Evolutionary conservation across 129 eudicot species (phyloP), one percentile per base, ranked within the genome.

Genomic region (Tagetes erecta): DNA sequence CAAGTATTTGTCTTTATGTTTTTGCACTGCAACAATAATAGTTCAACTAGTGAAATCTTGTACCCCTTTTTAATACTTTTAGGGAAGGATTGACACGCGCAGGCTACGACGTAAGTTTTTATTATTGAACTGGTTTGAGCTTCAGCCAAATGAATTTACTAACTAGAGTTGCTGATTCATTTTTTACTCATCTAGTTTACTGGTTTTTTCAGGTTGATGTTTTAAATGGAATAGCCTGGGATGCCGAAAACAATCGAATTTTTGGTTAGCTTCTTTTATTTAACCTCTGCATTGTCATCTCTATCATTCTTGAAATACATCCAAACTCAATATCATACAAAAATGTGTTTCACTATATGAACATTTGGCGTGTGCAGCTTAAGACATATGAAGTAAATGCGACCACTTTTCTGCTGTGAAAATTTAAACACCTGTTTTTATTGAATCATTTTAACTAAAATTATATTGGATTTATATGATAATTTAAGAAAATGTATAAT

Each of bases 161-260:
- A 14, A 38, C 1, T 8, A 70, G 36, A 20, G 14, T 36, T 57
- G 56, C 50, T 49, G 11, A 45, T 46, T 67, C 12, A 59, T 33
- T 3, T 63, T 8, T 56, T 49, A 13, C 47, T 64, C 56, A 2
- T 64, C 68, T 27, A 20, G 30, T 63, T 49, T n/a, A 64, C 72
- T 45, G 40, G 3, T 9, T 27, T 55, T 62, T 27, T 57, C 41
- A 70, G 69, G 20, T 89, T 78, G 94, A 92, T 80, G 97, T 92
- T 53, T 78, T 89, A 78, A 92, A 92, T 83, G 96, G 97, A 81
- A 92, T 92, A 81, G 96, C 97, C 2, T 92, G 96, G 97, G 96
- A 92, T 57, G 76, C 41, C 11, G 85, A 81, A 8, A 44, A 62
- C 4, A 40, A 82, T 51, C 90, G 97, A 11, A 35, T 92, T 72